phyloP scores from a whole-genome alignment of 2,329 filamentous ascomycete species.

The Hysterium pulicare region DNA sequence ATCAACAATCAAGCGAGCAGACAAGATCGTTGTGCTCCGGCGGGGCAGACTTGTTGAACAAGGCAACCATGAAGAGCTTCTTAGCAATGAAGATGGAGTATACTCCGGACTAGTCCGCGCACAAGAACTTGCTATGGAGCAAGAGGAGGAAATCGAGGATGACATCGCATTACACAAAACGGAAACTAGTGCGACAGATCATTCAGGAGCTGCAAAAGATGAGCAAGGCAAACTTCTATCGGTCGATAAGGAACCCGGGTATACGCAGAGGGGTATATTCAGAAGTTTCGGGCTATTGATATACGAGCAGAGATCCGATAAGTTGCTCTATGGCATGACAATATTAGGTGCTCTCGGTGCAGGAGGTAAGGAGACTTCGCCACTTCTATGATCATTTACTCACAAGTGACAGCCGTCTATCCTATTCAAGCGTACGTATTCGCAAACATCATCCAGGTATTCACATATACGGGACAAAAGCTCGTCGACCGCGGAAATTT shows the following conservation, averaged over 20 bases:
- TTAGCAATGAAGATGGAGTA: slow-evolving; percentile 58
- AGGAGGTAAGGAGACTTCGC: slow-evolving; percentile 16
- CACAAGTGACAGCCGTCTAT: slow-evolving; percentile 22
- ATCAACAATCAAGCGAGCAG: slow-evolving; percentile 72
- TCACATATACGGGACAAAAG: slow-evolving; percentile 26
- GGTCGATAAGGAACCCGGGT: slow-evolving; percentile 20
- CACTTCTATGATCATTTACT: neutral
- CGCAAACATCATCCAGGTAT: slow-evolving; percentile 35
- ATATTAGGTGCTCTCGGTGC: slow-evolving; percentile 26
- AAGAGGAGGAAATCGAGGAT: slow-evolving; percentile 18
- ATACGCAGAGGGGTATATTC: slow-evolving; percentile 27
- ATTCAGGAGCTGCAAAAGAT: slow-evolving; percentile 7
- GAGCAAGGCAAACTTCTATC: slow-evolving; percentile 3
- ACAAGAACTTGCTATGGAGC: slow-evolving; percentile 31
- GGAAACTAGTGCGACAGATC: slow-evolving; percentile 15
- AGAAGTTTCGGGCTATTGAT: slow-evolving; percentile 32
- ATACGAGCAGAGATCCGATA: slow-evolving; percentile 32
- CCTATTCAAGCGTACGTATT: slow-evolving; percentile 40
- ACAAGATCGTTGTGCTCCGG: slow-evolving; percentile 73
- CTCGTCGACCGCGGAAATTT: slow-evolving; percentile 47
- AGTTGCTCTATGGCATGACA: slow-evolving; percentile 29
- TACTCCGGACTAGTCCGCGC: slow-evolving; percentile 65
- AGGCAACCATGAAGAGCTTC: slow-evolving; percentile 70
- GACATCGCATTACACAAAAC: slow-evolving; percentile 14
- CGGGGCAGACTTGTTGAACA: slow-evolving; percentile 69